Evolutionary conservation across 345 rosid species (phyloP), one percentile per base, ranked within the genome.

Genomic region (Camelina laxa): DNA sequence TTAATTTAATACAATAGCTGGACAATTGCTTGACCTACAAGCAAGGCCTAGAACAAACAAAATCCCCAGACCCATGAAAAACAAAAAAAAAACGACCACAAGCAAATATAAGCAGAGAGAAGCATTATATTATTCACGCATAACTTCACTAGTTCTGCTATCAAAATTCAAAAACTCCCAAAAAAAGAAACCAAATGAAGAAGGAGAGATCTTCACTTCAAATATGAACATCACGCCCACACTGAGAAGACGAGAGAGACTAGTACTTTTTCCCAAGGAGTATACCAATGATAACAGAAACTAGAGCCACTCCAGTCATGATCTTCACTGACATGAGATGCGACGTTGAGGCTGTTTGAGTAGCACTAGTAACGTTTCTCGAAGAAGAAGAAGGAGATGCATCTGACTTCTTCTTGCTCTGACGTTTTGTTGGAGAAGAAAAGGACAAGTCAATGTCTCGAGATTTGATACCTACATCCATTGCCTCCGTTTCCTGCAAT

Each of bases 221-320:
- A 42, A 72, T 66, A 72, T 70, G 60, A 48, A 63, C 76, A 73
- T 50, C 71, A 70, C 66, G 57, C 9, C 33, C 80, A 70, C 33
- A 72, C 68, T 42, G 57, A 24, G 61, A 49, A 39, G 38, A 20
- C 49, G 49, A 72, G 76, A 65, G 49, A 72, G 76, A 65, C 82
- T 88, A 95, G 60, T 90, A 95, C 54, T 82, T 80, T 76, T 90
- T 95, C 65, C 99, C 98, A 59, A 95, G 84, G 77, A 89, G 74
- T 5, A 89, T 54, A 36, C 99, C 98, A 5, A 92, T 56, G 81
- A 95, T 75, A 67, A 89, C 71, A 10, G 99, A 95, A 33, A 89
- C 72, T 54, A 92, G 77, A 31, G 96, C 99, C 24, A 92, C 87
- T 70, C 87, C 89, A 10, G 85, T 15, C 31, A 89, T 66, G 76